Evolutionary conservation across 164 flowering plant genomes (phyloP).

Genomic region (Nymphaea thermarum): DNA sequence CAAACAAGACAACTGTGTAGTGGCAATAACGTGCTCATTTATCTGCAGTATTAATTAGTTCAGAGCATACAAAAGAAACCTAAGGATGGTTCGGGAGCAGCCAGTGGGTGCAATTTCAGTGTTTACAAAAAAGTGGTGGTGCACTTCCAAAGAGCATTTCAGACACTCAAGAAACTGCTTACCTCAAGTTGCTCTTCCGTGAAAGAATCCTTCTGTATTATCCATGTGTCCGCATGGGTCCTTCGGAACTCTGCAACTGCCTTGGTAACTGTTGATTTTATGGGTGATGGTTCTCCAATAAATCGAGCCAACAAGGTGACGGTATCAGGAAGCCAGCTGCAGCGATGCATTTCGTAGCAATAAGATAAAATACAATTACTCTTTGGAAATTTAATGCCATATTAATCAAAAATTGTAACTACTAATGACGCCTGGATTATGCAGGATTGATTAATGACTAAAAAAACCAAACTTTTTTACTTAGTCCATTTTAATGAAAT

Average conservation of each 20-base stretch:
- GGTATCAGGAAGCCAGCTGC: conserved; percentile 93
- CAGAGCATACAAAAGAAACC: too few species aligned
- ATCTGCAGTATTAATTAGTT: too few species aligned
- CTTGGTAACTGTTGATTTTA: conserved; percentile 86
- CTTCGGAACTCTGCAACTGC: conserved; percentile 91
- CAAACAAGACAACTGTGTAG: too few species aligned
- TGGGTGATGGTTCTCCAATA: conserved; percentile 79
- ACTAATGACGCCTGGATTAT: too few species aligned
- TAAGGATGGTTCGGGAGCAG: too few species aligned
- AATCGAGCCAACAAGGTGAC: conserved; percentile 83
- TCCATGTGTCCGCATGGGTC: conserved; percentile 99
- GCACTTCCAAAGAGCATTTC: not conserved
- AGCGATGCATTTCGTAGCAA: not conserved
- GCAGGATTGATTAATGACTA: too few species aligned
- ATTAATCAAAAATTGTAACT: too few species aligned
- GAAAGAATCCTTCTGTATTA: conserved; percentile 69
- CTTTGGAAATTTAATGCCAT: not conserved
- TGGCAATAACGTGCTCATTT: too few species aligned
- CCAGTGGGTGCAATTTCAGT: too few species aligned
- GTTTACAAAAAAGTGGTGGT: not conserved
- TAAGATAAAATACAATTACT: not conserved
- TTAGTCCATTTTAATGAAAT: too few species aligned
- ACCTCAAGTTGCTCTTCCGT: conserved; percentile 96
- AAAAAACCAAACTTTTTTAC: too few species aligned
- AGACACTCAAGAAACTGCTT: not conserved